phyloP scores from a whole-genome alignment of 202 grass and related monocot species.

The Hordeum pubiflorum region DNA sequence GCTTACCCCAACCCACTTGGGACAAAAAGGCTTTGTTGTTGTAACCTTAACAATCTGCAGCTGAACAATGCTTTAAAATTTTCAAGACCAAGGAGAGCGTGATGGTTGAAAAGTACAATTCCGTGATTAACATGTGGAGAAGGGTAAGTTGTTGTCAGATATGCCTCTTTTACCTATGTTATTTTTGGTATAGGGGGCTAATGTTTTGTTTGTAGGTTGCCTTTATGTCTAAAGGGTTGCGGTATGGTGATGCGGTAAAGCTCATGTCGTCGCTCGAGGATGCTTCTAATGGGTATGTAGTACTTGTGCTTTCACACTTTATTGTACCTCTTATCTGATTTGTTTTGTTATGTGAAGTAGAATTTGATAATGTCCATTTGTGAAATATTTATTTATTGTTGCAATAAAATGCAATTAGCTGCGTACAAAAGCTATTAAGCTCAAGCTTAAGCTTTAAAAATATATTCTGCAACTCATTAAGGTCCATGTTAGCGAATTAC shows the following conservation, averaged over 20 bases:
- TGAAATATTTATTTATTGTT: neutral
- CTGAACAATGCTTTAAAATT: conserved; percentile 58
- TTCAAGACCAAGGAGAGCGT: conserved; percentile 66
- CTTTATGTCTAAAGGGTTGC: conserved; percentile 59
- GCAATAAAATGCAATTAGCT: neutral
- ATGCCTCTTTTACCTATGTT: neutral
- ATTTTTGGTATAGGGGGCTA: neutral
- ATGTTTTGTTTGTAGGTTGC: conserved; percentile 47
- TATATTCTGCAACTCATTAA: neutral
- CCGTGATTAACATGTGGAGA: conserved; percentile 84
- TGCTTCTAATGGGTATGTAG: conserved; percentile 65
- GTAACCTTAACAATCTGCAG: conserved; percentile 49
- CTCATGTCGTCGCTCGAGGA: conserved; percentile 80
- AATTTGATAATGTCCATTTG: neutral
- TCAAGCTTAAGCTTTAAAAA: neutral
- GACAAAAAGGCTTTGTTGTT: neutral
- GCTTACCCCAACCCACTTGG: neutral
- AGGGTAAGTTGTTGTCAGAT: conserved; percentile 50
- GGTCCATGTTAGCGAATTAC: neutral
- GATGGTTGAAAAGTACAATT: conserved; percentile 90
- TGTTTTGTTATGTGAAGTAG: neutral
- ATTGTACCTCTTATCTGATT: neutral
- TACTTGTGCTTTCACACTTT: conserved; percentile 11
- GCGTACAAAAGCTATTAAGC: neutral
- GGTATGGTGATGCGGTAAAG: conserved; percentile 67